Base-by-base conservation (phyloP, 2,329 filamentous ascomycete species). In the Ceratocystis cubensis region DNA sequence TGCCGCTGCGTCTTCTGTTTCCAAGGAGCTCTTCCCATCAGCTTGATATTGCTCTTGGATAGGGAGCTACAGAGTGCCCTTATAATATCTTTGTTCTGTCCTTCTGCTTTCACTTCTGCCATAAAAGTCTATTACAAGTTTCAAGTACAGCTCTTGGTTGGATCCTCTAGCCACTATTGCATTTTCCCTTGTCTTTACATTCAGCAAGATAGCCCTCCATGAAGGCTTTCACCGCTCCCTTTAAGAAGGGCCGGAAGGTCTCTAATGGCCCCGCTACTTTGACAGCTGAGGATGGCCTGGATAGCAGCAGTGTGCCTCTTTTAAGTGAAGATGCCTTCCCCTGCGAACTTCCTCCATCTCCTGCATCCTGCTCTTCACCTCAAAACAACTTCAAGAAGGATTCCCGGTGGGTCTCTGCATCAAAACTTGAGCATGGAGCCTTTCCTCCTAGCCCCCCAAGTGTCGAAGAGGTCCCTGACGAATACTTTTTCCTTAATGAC, bases 171-270 rank as follows among this genome's bases (percentile, higher is more conserved):
- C 8, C 7, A 53, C 48, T 10, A 4, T 5, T 25, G 5, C 48
- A 8, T 53, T 7, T 22, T 25, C 53, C 10, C 20, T 15, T 33
- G 8, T 44, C 20, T 2, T 20, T 5, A 48, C n/a, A 22, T 6
- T 28, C 44, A n/a, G 28, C 30, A 17, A 17, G 4, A 22, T 28
- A 56, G 50, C 45, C 61, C 28, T 28, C 59, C 30, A 68, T 68
- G 66, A 68, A 68, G 61, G 66, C 57, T 48, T 68, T 68, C 56
- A 65, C 65, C 59, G 57, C 64, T 48, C 33, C 66, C 66, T 67
- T 67, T 65, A 67, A 67, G 66, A 67, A 67, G 45, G 66, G 66
- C 30, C 66, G 46, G 44, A 68, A 65, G 30, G 28, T 50, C 30
- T 65, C 59, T 3, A 28, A 37, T 41, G 45, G 57, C 28, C 66